Base-by-base conservation (phyloP, 2,329 filamentous ascomycete genomes). In the Acrocalymma vagum region DNA sequence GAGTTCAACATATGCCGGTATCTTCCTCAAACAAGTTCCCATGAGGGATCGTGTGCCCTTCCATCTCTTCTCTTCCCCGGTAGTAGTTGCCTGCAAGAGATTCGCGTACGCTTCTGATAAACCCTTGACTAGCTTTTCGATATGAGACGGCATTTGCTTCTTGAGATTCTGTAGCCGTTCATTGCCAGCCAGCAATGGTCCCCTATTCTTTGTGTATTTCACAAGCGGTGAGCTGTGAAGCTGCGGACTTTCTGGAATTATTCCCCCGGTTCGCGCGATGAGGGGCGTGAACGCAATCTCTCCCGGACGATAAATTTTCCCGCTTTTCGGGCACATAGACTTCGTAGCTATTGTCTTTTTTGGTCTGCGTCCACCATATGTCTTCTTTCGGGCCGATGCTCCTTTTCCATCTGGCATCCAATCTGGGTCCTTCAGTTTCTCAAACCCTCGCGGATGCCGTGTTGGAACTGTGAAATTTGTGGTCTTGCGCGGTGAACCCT, bases 1-100 rank as follows among this genome's bases (percentile, higher is more conserved):
- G 2, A 69, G 52, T 18, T 60, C 62, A 21, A 76, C 72, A 29
- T 74, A 73, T 9, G 57, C 57, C 1, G 73, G 72, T 9, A 76
- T 56, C 32, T 64, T 63, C 9, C 63, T 61, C 20, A 76, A 45
- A 37, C 73, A 76, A 3, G 63, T 63, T 6, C 51, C 50, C 41
- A 71, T 57, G 6, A 76, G 55, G 3, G 71, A 71, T 9, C 65
- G 48, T 4, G 70, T 58, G 13, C 73, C 72, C 6, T 45, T 55
- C 31, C 62, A 53, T 22, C 40, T 58, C 35, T 55, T 59, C 21
- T 55, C 50, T 4, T 43, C 45, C 4, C 42, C 45, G 21, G 22
- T 29, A 11, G 39, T 48, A 8, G 62, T 72, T 15, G 66, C 58
- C 34, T 62, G 48, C n/a, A 69, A 47, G n/a, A 69, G 50, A n/a